Conservation (phyloP, 208 protist species). For the Borovskyia barvae region DNA sequence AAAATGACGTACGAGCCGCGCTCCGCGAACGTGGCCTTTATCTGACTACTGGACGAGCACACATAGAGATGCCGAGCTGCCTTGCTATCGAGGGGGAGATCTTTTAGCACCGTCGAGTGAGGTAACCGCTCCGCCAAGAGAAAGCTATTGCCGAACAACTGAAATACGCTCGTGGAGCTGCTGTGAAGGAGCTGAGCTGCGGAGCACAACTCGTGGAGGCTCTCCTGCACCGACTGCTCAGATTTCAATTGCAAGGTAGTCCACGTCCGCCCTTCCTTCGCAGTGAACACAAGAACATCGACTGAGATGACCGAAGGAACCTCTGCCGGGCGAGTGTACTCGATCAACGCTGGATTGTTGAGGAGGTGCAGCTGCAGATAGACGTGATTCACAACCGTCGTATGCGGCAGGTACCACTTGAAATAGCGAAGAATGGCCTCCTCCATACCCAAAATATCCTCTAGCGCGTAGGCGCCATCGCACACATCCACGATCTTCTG, state of each 20-base stretch:
- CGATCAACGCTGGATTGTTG: slow-evolving; percentile 44
- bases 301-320: slow-evolving; percentile 18
- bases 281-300: slow-evolving; percentile 40
- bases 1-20: slow-evolving; percentile 57
- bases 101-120: slow-evolving; percentile 27
- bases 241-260: slow-evolving; percentile 24
- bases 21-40: slow-evolving; percentile 71
- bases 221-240: slow-evolving; percentile 31
- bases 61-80: slow-evolving; percentile 58
- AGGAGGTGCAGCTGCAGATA: slow-evolving; percentile 81
- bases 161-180: slow-evolving; percentile 53
- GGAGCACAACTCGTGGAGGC: slow-evolving; percentile 46
- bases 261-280: slow-evolving; percentile 33
- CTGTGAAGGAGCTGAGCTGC: slow-evolving; percentile 39
- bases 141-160: slow-evolving; percentile 65
- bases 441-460: slow-evolving; percentile 74
- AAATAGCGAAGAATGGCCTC: slow-evolving; percentile 72
- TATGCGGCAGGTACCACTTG: slow-evolving; percentile 83
- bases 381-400: slow-evolving; percentile 78
- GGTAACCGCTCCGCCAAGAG: slow-evolving; percentile 47
- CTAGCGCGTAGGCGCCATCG: slow-evolving; percentile 58
- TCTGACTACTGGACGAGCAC: slow-evolving; percentile 39
- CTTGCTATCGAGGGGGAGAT: slow-evolving; percentile 37
- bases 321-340: slow-evolving; percentile 10
- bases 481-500: slow-evolving; percentile 76